Evolutionary conservation across 2,329 filamentous ascomycete genomes (phyloP).

Genomic region (Fusarium solani-melongenae): DNA sequence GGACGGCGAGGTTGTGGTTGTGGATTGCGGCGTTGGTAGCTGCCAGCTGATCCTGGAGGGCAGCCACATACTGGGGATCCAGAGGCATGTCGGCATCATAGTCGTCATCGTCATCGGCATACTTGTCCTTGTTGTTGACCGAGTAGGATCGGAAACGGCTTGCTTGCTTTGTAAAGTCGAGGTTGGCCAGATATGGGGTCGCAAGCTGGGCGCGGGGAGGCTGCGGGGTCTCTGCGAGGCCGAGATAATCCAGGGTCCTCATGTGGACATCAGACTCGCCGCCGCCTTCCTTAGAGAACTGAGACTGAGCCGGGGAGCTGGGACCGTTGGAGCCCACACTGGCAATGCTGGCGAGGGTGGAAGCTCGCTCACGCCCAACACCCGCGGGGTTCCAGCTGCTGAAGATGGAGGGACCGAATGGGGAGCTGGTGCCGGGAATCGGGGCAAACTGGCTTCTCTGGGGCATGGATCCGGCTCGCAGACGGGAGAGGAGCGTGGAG

Average conservation of each 20-base stretch:
- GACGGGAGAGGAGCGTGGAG: conserved; percentile 82
- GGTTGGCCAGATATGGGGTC: conserved; percentile 79
- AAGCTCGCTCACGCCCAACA: conserved; percentile 81
- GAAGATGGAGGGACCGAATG: conserved; percentile 92
- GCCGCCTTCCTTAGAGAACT: conserved; percentile 85
- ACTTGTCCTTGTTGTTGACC: conserved; percentile 98
- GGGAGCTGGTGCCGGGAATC: conserved; percentile 67
- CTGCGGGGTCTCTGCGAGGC: conserved; percentile 92
- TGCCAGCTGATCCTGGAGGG: conserved; percentile 71
- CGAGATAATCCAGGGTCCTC: conserved; percentile 95
- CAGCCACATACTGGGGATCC: conserved; percentile 69
- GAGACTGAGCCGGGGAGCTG: conserved; percentile 86
- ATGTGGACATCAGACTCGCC: conserved; percentile 87
- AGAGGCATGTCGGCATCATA: conserved; percentile 67
- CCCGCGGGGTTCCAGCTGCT: conserved; percentile 80
- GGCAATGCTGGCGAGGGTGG: conserved; percentile 82
- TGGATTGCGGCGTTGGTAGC: conserved; percentile 79
- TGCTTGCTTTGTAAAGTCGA: conserved; percentile 80
- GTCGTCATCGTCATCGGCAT: conserved; percentile 88
- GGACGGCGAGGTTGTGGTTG: conserved; percentile 92
- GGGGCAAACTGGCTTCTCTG: conserved; percentile 79
- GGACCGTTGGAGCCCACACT: conserved; percentile 93
- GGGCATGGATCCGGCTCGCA: conserved; percentile 93
- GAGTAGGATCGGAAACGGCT: conserved; percentile 97
- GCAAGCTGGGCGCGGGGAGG: conserved; percentile 79